Percentiles rank a stretch among this genome's conserved stretches.
phyloP scores from a whole-genome alignment of 345 rosid genomes.

The Lepidium didymum region DNA sequence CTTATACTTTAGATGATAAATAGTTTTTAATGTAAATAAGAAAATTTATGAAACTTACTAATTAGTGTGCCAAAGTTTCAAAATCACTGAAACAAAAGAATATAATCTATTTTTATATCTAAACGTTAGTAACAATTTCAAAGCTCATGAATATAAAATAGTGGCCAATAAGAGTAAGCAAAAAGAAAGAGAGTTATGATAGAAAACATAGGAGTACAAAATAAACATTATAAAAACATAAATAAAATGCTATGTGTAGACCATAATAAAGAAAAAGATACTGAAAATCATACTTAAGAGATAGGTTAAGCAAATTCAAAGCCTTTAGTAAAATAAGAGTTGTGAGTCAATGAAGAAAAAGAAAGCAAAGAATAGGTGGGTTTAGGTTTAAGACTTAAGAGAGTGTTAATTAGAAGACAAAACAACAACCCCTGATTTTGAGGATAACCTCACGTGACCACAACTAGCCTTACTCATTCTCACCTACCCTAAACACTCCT shows the following conservation, averaged over 20 bases:
- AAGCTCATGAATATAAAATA: not conserved
- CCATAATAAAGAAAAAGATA: not conserved
- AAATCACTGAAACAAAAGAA: too few relatives aligned
- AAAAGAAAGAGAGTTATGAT: not conserved
- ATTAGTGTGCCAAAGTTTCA: too few relatives aligned
- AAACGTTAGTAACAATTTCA: not conserved
- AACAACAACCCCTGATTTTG: conserved; percentile 30
- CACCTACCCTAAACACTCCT: conserved; percentile 11
- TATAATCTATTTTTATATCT: not conserved
- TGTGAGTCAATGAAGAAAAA: conserved; percentile 6
- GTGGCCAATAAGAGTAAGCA: not conserved
- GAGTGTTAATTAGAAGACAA: conserved; percentile 6
- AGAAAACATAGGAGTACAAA: not conserved
- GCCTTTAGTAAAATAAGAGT: not conserved
- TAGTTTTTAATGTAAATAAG: too few relatives aligned
- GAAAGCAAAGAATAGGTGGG: conserved; percentile 10
- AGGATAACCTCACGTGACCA: conserved; percentile 31
- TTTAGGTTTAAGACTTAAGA: conserved; percentile 8
- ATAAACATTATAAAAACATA: not conserved
- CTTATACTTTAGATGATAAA: too few relatives aligned
- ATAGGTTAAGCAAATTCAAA: not conserved
- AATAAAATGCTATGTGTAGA: not conserved
- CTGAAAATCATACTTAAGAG: not conserved
- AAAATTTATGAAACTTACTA: too few relatives aligned
- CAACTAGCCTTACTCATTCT: conserved; percentile 26